A percentile compares a stretch with the other conserved stretches of the same genome.
Evolutionary conservation across 2,329 filamentous ascomycete species (phyloP).

Genomic region (Colletotrichum sp.): DNA sequence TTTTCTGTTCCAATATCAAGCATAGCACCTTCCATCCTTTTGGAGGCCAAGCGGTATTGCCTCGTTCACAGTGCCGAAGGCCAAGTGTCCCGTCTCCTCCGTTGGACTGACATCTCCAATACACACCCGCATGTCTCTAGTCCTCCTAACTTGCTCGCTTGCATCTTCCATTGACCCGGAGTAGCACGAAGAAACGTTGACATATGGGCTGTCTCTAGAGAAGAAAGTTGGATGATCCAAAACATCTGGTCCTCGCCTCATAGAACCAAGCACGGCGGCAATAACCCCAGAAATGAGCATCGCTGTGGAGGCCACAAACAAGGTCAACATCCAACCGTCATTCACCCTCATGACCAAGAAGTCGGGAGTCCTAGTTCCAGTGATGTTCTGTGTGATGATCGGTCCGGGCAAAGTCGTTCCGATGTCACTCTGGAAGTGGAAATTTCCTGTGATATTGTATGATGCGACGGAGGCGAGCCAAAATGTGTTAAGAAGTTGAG

Average conservation of each 20-base stretch:
- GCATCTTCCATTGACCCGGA: background rate
- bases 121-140: background rate
- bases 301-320: background rate
- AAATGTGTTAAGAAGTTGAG: conserved; percentile 1
- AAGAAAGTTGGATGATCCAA: conserved; percentile 25
- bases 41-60: rapidly evolving
- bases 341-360: background rate
- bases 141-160: background rate
- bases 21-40: background rate
- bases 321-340: background rate
- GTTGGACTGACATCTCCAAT: background rate
- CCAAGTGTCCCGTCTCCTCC: background rate
- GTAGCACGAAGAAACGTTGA: background rate
- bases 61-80: background rate
- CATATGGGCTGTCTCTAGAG: background rate
- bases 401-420: background rate
- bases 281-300: background rate
- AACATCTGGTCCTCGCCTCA: conserved; percentile 30
- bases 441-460: background rate
- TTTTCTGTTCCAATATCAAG: too few relatives aligned
- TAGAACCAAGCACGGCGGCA: conserved; percentile 25
- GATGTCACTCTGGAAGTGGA: background rate
- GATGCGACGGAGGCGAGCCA: background rate
- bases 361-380: background rate
- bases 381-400: background rate